Percentiles rank a stretch among this genome's conserved stretches.
Evolutionary conservation across 306 rosid genomes (phyloP).

Genomic region (Senna tora): DNA sequence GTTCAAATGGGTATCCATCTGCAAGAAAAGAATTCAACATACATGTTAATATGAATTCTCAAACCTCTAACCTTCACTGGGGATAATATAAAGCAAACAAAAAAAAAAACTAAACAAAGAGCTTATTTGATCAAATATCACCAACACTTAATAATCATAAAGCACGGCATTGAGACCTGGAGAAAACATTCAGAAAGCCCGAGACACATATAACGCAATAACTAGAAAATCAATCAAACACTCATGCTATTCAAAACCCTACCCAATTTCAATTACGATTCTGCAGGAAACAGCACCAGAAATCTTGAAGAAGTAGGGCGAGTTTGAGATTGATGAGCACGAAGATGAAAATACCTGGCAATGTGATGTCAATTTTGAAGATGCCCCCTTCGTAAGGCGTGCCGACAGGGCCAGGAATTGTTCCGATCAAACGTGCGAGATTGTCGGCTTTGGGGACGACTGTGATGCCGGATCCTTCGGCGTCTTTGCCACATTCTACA

Average conservation of each 20-base stretch:
- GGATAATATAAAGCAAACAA: not conserved
- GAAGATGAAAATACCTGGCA: constrained; percentile 55
- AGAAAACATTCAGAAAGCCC: not conserved
- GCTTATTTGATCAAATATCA: not conserved
- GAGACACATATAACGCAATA: no score
- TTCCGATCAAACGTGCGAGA: constrained; percentile 66
- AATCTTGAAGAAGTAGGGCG: not conserved
- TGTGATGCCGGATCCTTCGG: constrained; percentile 74
- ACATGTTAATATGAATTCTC: constrained; percentile 14
- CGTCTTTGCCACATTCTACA: constrained; percentile 81
- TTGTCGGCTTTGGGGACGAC: constrained; percentile 65
- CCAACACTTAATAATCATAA: not conserved
- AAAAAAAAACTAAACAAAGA: constrained; percentile 14
- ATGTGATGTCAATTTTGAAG: constrained; percentile 81
- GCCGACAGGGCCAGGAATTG: constrained; percentile 82
- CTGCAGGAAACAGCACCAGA: not conserved
- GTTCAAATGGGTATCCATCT: constrained; percentile 98
- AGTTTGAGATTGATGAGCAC: not conserved
- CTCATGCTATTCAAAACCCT: constrained; percentile 33
- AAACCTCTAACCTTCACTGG: not conserved
- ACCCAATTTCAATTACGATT: not conserved
- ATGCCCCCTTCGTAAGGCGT: constrained; percentile 94
- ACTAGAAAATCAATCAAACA: not conserved
- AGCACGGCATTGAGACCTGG: not conserved
- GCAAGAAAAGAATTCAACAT: constrained; percentile 40